phyloP scores from a whole-genome alignment of 2,329 filamentous ascomycete species.

The Penicillium oxalicum region DNA sequence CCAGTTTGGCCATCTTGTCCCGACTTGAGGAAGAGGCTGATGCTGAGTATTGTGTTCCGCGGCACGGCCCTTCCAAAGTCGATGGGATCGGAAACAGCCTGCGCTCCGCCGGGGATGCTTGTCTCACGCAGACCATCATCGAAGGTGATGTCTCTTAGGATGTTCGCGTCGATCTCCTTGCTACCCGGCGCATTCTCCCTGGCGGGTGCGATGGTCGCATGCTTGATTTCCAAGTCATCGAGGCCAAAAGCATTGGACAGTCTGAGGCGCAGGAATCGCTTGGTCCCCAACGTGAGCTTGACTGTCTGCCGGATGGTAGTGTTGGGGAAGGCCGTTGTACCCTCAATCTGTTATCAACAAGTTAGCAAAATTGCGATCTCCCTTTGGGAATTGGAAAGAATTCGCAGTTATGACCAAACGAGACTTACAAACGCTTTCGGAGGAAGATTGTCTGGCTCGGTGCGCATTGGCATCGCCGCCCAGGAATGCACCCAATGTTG shows the following conservation, averaged over 20 bases:
- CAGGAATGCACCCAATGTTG: neutral
- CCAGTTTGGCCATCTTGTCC: conserved; percentile 50
- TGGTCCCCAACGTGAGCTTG: conserved; percentile 52
- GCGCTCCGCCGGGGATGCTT: conserved; percentile 51
- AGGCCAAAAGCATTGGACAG: conserved; percentile 62
- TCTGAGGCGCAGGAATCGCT: conserved; percentile 52
- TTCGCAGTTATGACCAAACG: no score
- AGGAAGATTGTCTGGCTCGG: neutral
- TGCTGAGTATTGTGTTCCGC: conserved; percentile 46
- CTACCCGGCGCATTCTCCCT: conserved; percentile 39
- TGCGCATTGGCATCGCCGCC: neutral
- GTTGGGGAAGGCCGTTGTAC: conserved; percentile 44
- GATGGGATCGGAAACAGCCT: conserved; percentile 58
- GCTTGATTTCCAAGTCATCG: conserved; percentile 55
- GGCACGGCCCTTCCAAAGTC: conserved; percentile 37
- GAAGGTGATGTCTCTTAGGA: conserved; percentile 54
- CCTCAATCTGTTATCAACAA: neutral
- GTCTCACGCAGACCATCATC: conserved; percentile 44
- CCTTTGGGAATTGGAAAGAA: neutral
- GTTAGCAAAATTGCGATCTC: neutral
- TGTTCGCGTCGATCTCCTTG: conserved; percentile 47
- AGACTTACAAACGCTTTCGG: neutral
- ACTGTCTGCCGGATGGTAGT: conserved; percentile 62
- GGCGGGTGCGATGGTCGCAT: conserved; percentile 54
- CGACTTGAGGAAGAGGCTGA: conserved; percentile 53